phyloP scores from a whole-genome alignment of 2,329 filamentous ascomycete genomes.

The Trichoderma simmonsii region DNA sequence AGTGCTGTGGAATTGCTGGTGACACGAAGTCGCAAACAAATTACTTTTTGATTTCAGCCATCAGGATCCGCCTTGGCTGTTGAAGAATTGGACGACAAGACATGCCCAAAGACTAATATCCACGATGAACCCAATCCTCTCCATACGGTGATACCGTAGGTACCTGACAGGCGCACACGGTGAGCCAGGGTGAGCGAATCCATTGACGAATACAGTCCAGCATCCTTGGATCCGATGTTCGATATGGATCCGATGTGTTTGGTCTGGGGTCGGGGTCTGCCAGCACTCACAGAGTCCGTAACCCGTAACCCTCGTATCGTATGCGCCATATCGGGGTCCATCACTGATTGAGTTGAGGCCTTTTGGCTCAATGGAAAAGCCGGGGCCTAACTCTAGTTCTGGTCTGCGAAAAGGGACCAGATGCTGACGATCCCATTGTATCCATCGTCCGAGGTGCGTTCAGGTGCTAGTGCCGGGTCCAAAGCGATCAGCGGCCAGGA shows the following conservation, averaged over 20 bases:
- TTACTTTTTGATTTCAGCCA: neutral
- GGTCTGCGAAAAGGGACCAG: neutral
- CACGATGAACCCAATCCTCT: neutral
- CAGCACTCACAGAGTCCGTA: neutral
- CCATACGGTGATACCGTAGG: neutral
- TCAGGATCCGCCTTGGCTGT: neutral
- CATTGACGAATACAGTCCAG: neutral
- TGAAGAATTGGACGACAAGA: neutral
- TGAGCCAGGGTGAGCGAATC: neutral
- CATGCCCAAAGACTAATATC: neutral
- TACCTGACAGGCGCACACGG: neutral
- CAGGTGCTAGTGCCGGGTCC: neutral
- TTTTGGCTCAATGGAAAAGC: neutral
- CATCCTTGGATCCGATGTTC: no score
- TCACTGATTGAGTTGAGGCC: neutral
- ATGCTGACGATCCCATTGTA: neutral
- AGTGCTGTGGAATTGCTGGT: neutral
- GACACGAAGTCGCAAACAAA: neutral
- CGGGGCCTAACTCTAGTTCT: neutral
- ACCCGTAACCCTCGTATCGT: neutral
- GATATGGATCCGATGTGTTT: neutral
- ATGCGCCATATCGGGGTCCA: neutral
- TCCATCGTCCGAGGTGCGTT: neutral
- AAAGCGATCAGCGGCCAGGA: slow-evolving; percentile 2
- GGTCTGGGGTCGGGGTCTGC: neutral